Evolutionary conservation across 169 alveolate genomes (phyloP).

Genomic region (Plasmodium yoelii): DNA sequence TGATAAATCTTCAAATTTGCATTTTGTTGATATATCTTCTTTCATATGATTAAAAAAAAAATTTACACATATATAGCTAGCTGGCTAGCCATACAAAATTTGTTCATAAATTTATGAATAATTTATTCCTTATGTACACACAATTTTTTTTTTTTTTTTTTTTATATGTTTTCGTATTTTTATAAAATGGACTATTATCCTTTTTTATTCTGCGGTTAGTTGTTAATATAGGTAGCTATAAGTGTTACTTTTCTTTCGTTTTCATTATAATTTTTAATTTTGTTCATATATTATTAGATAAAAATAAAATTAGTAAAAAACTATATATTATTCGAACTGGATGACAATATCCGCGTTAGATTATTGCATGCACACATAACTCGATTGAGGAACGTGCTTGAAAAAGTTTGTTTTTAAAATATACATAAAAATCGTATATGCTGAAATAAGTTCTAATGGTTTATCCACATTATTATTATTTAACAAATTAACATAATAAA

Average conservation of each 20-base stretch:
- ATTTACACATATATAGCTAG: no score
- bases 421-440: constrained; percentile 57
- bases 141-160: no score
- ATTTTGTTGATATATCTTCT: constrained; percentile 35
- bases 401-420: constrained; percentile 43
- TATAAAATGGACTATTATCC: no score
- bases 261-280: background rate
- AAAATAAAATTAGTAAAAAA: background rate
- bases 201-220: no score
- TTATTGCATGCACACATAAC: constrained; percentile 30
- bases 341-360: no score
- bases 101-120: no score
- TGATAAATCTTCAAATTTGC: constrained; percentile 56
- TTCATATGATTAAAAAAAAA: background rate
- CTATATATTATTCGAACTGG: background rate
- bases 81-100: no score
- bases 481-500: constrained; percentile 49
- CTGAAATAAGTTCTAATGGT: constrained; percentile 21
- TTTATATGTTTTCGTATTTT: no score
- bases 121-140: no score
- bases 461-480: constrained; percentile 1
- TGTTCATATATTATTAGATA: background rate
- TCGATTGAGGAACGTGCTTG: constrained; percentile 60
- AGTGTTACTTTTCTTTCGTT: no score
- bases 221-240: no score